phyloP scores from a whole-genome alignment of 2,329 filamentous ascomycete genomes.

The Fusarium pseudoanthophilum region DNA sequence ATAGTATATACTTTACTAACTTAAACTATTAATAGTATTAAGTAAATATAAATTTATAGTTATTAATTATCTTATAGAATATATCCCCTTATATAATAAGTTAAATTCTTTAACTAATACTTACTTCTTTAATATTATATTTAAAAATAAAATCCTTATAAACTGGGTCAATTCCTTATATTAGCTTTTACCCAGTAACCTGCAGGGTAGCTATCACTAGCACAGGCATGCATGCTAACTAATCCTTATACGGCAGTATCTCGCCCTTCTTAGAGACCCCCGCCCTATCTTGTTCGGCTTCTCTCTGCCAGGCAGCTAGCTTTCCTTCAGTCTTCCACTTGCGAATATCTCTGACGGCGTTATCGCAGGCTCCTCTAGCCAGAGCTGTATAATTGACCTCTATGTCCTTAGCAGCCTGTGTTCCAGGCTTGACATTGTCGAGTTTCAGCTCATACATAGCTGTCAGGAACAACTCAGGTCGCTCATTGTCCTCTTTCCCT shows the following conservation, averaged over 20 bases:
- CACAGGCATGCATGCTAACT: not conserved
- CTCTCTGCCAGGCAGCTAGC: not conserved
- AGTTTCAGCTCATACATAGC: not conserved
- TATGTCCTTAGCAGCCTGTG: not conserved
- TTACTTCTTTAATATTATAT: not conserved
- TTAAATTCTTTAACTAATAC: not conserved
- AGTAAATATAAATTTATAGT: not conserved
- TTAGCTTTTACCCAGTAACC: not conserved
- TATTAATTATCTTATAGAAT: too few relatives aligned
- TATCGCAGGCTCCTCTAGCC: not conserved
- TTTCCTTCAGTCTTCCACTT: not conserved
- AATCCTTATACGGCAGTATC: not conserved
- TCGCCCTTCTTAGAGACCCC: not conserved
- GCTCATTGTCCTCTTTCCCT: not conserved
- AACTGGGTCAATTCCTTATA: not conserved
- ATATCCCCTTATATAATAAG: not conserved
- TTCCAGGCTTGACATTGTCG: not conserved
- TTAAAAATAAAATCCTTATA: not conserved
- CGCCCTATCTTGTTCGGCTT: not conserved
- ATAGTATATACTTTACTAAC: too few relatives aligned
- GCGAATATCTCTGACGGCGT: not conserved
- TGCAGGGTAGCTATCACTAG: too few relatives aligned
- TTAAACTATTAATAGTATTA: not conserved
- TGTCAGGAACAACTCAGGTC: not conserved
- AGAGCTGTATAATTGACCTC: not conserved